Evolutionary conservation across 2,329 filamentous ascomycete species (phyloP), one percentile per base, ranked within the genome.

Genomic region (Hymenoscyphus infarciens): DNA sequence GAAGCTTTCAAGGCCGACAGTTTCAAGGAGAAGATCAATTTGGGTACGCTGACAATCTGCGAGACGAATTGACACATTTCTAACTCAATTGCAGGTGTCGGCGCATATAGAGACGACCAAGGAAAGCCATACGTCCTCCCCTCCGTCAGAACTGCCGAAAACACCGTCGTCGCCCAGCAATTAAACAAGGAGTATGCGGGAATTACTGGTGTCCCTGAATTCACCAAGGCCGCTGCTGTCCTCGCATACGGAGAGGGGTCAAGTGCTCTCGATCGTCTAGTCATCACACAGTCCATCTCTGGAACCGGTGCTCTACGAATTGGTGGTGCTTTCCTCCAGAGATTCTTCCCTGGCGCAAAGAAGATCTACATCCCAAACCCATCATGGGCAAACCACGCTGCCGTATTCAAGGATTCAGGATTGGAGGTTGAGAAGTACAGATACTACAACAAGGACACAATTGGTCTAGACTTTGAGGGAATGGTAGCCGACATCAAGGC

Each of bases 381-480:
- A 59, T 96, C 92, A 72, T 99, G 95, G 95, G 95, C 94, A 73
- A 98, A 99, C 86, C 95, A 99, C 84, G 91, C 87, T 76, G 93
- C 94, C 68, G 91, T 99, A 78, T 98, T 99, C 87, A 88, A 85
- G 80, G 93, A 98, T 79, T 90, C 91, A 35, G 92, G 93, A 63
- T 85, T 99, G 69, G 85, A 91, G 79, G 92, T 98, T 66, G 87
- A 93, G 81, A 92, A 93, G 81, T 99, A 99, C 85, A 86, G 91
- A 73, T 99, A 99, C 87, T 99, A 98, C 84, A 91, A 98, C 87
- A 96, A 96, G 84, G 88, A 97, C 76, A 98, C 94, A 75, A 98
- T 97, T 76, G 93, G 93, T 62, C 89, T 99, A 68, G 95, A 99
- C 84, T 98, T 97, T 74, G 91, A 96, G 70, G 95, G 95, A 73